Base-by-base conservation (phyloP, 2,329 filamentous ascomycete genomes). In the Epicoccum nigrum region DNA sequence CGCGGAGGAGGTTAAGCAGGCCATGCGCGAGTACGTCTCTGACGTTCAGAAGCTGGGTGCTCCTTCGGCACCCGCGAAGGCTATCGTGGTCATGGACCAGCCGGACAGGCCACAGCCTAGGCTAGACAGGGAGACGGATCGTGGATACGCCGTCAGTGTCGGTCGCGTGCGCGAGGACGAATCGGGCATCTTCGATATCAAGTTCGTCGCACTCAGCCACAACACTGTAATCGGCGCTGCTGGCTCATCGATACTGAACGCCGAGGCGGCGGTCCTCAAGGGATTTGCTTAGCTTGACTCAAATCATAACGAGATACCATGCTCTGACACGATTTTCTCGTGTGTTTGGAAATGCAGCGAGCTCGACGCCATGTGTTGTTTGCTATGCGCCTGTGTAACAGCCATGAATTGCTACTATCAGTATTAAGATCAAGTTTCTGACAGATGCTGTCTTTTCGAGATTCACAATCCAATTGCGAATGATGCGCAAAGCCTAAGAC, bases 221-320 rank as follows among this genome's bases (percentile, higher is more conserved):
- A 90, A 90, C 69, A 89, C 93, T 55, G 89, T 99, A 48, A 93
- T 99, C 71, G 93, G 93, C 60, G 94, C 94, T 25, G 92, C 93
- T n/a, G 94, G 94, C 9, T 95, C 91, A 2, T 96, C 90, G 25
- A 96, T 97, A 75, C 76, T 97, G 64, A 97, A 97, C 68, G 92
- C 92, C 21, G 93, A 97, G 74, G 91, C 92, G 21, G 91, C 92
- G 19, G 86, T 96, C 9, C 83, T 97, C 60, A 95, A 96, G 79
- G 93, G 92, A 4, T 90, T 87, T 68, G 81, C 92, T 58, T 73
- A 60, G 43, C 28, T 8, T 15, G 20, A 39, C 3, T 15, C n/a
- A 40, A 2, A 27, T 23, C 16, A 17, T 16, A 34, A 41, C 9
- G 28, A 20, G 45, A 47, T 41, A 41, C 45, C 45, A 47, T 17